These are phyloP conservation scores for Nothopassalora personata DNA, from an alignment of 2,329 filamentous ascomycete genomes.

Conservation along the genomic window DNA sequence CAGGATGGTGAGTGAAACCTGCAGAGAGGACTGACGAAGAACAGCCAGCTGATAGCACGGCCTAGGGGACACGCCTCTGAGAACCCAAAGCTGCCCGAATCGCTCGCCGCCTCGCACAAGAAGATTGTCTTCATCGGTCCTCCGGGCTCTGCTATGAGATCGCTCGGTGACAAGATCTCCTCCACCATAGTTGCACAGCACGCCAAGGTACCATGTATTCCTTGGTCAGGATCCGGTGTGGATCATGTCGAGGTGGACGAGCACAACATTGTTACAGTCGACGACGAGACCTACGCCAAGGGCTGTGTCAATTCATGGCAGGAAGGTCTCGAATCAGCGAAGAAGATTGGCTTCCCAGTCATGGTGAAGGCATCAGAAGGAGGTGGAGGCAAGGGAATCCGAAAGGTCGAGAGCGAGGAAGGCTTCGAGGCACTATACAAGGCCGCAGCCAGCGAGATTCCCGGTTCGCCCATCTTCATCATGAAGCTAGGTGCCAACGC, in stretches of 20 bases:
- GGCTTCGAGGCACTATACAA: conserved; percentile 86
- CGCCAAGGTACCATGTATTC: conserved; percentile 91
- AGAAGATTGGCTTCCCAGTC: conserved; percentile 92
- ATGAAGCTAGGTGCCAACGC: conserved; percentile 99
- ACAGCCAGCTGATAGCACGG: conserved; percentile 19
- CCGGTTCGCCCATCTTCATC: conserved; percentile 98
- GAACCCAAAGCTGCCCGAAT: conserved; percentile 96
- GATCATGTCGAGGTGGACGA: conserved; percentile 72
- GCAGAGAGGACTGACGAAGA: not conserved
- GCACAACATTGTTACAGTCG: conserved; percentile 85
- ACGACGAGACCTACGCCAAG: conserved; percentile 76
- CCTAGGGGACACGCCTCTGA: conserved; percentile 91
- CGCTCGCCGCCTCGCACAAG: conserved; percentile 89
- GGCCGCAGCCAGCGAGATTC: conserved; percentile 93
- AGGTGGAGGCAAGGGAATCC: conserved; percentile 98
- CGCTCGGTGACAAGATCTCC: conserved; percentile 98
- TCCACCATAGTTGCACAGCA: conserved; percentile 99
- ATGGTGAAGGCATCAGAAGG: conserved; percentile 99
- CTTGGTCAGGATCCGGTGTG: conserved; percentile 97
- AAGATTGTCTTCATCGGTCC: conserved; percentile 99
- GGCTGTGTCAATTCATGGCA: conserved; percentile 86
- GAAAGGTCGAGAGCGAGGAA: conserved; percentile 82
- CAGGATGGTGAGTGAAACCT: conserved; percentile 70
- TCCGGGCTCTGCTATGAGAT: conserved; percentile 96
- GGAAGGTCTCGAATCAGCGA: conserved; percentile 81